Conservation (phyloP, 2,329 filamentous ascomycete species). For the Diaporthe sp. region DNA sequence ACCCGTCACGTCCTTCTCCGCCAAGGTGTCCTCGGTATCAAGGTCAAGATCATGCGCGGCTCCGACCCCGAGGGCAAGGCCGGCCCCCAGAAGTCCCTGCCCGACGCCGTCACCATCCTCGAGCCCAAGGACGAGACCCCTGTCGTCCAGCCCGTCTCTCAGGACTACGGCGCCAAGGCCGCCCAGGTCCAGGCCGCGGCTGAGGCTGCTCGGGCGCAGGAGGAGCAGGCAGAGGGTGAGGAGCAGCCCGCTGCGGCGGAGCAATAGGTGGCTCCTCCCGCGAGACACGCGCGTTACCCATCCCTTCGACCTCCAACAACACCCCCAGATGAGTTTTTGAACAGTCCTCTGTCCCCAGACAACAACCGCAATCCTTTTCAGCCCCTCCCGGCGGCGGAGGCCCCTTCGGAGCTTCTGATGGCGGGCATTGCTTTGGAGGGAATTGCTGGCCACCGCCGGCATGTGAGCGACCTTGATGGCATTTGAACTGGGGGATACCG, state of each 20-base stretch:
- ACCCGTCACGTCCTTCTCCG: slow-evolving; percentile 99
- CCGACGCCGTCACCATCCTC: slow-evolving; percentile 99
- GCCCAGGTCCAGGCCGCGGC: slow-evolving; percentile 75
- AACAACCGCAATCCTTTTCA: slow-evolving; percentile 22
- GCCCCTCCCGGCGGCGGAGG: slow-evolving; percentile 9
- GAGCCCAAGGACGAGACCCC: slow-evolving; percentile 99
- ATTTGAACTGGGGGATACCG: slow-evolving; percentile 27
- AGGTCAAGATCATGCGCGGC: slow-evolving; percentile 99
- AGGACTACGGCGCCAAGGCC: slow-evolving; percentile 98
- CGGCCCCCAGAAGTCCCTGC: slow-evolving; percentile 95
- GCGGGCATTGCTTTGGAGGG: slow-evolving; percentile 28
- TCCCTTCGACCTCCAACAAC: slow-evolving; percentile 27
- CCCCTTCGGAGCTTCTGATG: slow-evolving; percentile 18
- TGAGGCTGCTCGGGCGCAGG: slow-evolving; percentile 68
- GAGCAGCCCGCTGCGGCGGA: slow-evolving; percentile 68
- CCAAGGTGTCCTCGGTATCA: slow-evolving; percentile 99
- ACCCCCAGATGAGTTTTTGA: slow-evolving; percentile 27
- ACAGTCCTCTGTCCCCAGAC: slow-evolving; percentile 22
- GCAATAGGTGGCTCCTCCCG: slow-evolving; percentile 55
- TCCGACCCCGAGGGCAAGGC: slow-evolving; percentile 99
- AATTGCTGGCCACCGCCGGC: slow-evolving; percentile 13
- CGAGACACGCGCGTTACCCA: slow-evolving; percentile 34
- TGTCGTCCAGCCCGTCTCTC: slow-evolving; percentile 93
- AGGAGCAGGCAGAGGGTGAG: slow-evolving; percentile 62
- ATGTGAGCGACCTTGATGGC: slow-evolving; percentile 32